Base-by-base conservation (phyloP, 805 yeast species). In the Lachancea mirantina region DNA sequence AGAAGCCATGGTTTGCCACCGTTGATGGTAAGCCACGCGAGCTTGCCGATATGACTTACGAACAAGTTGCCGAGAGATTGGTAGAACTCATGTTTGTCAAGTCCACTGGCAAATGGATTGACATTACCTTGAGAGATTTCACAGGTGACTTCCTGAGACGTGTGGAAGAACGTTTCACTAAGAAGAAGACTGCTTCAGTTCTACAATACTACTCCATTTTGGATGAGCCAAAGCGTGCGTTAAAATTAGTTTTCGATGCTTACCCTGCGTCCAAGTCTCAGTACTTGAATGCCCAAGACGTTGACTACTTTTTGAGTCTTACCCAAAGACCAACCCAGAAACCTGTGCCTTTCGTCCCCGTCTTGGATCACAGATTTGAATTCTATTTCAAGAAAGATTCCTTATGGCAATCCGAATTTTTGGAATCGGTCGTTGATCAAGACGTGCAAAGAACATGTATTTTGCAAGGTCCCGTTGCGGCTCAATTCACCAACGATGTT, bases 401-500 rank as follows among this genome's bases (percentile, higher is more conserved):
- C 19, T 72, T 92, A 60, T 92, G 98, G 98, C 99, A 92, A 72
- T 83, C 95, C 15, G 97, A 92, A 70, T 89, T 84, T 59, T 74
- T 92, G 57, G 96, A 87, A 59, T 84, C 96, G 39, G 97, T 92
- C 56, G 88, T 84, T 45, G 97, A 73, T 47, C 85, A 82, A 52
- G 99, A 92, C 59, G 97, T 92, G 42, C 88, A 88, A 64, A 82
- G 98, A 72, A 89, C 96, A n/a, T 94, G 98, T 82, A 87, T 92
- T 47, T 73, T 92, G 53, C 96, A 87, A 52, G 97, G 98, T 50
- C 99, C 99, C 32, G 97, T 92, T 47, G 95, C 99, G 50, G 96
- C 95, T 49, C 87, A 79, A 64, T 88, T 68, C 69, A 78, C 96
- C 49, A 82, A 72, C 52, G 68, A 71, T 55, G 92, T 84, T 40